A percentile compares a stretch with the other conserved stretches of the same genome.
phyloP scores from a whole-genome alignment of 352 stramenopile genomes.

The Globisporangium heterothallicum region DNA sequence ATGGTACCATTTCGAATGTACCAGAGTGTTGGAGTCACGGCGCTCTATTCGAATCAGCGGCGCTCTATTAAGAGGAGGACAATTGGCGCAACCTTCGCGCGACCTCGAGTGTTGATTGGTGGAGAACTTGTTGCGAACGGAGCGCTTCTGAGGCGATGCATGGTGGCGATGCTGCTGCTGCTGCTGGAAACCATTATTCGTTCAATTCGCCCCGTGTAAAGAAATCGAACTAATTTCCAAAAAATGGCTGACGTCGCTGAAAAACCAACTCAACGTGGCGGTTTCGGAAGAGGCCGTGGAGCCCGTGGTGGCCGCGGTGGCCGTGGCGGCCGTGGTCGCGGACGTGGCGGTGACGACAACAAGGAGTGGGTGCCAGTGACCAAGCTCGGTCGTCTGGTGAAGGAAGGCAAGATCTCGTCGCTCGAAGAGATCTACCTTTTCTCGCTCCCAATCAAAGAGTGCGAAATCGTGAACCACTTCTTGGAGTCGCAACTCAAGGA shows the following conservation, averaged over 20 bases:
- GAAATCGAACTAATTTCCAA: slow-evolving; percentile 39
- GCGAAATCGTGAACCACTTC: slow-evolving; percentile 99
- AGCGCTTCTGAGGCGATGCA: neutral
- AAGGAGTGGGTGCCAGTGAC: slow-evolving; percentile 99
- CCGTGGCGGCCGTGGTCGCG: slow-evolving; percentile 79
- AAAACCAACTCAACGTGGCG: slow-evolving; percentile 81
- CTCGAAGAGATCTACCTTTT: slow-evolving; percentile 99
- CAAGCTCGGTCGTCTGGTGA: slow-evolving; percentile 99
- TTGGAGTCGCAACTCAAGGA: slow-evolving; percentile 98
- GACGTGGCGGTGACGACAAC: slow-evolving; percentile 86
- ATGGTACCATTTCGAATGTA: neutral
- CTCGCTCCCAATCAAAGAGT: slow-evolving; percentile 99
- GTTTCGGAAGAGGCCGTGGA: slow-evolving; percentile 90
- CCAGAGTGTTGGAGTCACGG: neutral
- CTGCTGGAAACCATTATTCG: slow-evolving; percentile 38
- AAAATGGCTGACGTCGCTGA: slow-evolving; percentile 77
- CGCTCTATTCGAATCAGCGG: neutral
- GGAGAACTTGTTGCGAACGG: slow-evolving; percentile 12
- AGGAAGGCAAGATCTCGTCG: slow-evolving; percentile 98
- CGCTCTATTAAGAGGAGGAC: slow-evolving; percentile 6
- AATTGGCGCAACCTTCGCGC: slow-evolving; percentile 25
- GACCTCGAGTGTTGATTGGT: slow-evolving; percentile 34
- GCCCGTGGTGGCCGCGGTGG: slow-evolving; percentile 77
- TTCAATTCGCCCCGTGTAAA: slow-evolving; percentile 78
- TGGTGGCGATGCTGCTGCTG: neutral